Percentiles rank a stretch among this genome's conserved stretches.
These are phyloP conservation scores for Talaromyces trachyspermus DNA, from an alignment of 495 filamentous ascomycete genomes.

Conservation along the genomic window DNA sequence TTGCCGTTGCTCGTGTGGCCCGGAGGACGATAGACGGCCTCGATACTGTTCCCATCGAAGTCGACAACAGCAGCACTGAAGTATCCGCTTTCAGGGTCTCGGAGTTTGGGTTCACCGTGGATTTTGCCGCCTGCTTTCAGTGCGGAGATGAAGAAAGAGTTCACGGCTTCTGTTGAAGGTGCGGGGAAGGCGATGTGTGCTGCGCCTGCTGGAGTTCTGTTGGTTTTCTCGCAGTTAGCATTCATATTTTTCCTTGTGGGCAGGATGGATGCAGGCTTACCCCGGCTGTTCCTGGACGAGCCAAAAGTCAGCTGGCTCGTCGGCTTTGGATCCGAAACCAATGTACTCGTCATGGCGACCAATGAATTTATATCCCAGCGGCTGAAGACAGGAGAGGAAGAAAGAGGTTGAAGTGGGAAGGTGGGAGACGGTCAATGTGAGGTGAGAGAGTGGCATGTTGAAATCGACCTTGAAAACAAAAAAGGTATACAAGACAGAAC, in stretches of 20 bases:
- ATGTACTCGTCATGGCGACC: conserved; percentile 44
- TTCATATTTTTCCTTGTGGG: conserved; percentile 4
- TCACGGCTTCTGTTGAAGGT: conserved; percentile 43
- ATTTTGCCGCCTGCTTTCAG: conserved; percentile 51
- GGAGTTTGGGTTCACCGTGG: conserved; percentile 46
- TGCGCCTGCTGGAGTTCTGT: conserved; percentile 40
- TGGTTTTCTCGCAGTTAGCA: conserved; percentile 14
- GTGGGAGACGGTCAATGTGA: conserved; percentile 61
- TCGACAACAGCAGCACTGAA: conserved; percentile 57
- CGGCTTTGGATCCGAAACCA: conserved; percentile 47
- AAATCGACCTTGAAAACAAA: conserved; percentile 6
- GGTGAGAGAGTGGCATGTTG: conserved; percentile 51
- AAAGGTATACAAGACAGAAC: conserved; percentile 13
- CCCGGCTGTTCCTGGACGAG: conserved; percentile 48
- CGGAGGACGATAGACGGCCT: conserved; percentile 49
- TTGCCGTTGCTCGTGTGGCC: too few relatives aligned
- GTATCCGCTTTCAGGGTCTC: conserved; percentile 43
- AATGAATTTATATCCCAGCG: conserved; percentile 67
- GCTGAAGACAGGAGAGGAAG: conserved; percentile 67
- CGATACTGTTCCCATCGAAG: conserved; percentile 54
- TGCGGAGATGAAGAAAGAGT: conserved; percentile 52
- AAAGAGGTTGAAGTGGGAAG: conserved; percentile 73
- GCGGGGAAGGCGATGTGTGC: conserved; percentile 55
- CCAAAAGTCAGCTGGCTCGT: conserved; percentile 51
- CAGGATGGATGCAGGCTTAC: conserved; percentile 24